phyloP scores from a whole-genome alignment of 164 flowering plant species.

The Sextonia rubra region DNA sequence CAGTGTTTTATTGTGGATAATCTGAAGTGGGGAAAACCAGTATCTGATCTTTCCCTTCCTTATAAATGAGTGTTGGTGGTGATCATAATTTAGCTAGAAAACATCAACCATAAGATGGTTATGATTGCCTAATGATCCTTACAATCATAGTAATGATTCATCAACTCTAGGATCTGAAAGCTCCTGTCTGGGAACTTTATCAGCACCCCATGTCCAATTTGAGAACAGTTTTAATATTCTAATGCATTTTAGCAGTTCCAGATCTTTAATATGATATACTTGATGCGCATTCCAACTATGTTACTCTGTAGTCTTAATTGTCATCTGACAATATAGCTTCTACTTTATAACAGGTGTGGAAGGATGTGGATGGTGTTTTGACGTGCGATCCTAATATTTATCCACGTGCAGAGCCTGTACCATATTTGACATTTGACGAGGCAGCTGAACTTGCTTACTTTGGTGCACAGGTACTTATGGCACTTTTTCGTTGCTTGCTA shows the following conservation, averaged over 20 bases:
- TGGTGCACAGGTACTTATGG: conserved; percentile 78
- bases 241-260: not conserved
- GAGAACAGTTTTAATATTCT: too few species aligned
- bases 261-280: not conserved
- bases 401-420: conserved; percentile 77
- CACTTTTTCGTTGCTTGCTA: not conserved
- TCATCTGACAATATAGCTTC: not conserved
- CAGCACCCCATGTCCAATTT: too few species aligned
- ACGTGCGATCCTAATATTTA: conserved; percentile 90
- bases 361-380: conserved; percentile 96
- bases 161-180: too few species aligned
- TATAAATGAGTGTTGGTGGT: not conserved
- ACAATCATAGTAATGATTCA: too few species aligned
- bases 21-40: not conserved
- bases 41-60: not conserved
- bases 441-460: conserved; percentile 97
- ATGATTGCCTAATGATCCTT: too few species aligned
- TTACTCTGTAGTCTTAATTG: not conserved
- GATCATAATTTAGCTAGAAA: not conserved
- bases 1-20: not conserved
- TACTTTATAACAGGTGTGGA: conserved; percentile 70
- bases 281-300: not conserved
- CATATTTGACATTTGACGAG: conserved; percentile 88
- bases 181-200: too few species aligned
- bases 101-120: too few species aligned